Percentiles rank a stretch among this genome's conserved stretches.
phyloP scores from a whole-genome alignment of 768 basidiomycete species.

The Mrakia frigida region DNA sequence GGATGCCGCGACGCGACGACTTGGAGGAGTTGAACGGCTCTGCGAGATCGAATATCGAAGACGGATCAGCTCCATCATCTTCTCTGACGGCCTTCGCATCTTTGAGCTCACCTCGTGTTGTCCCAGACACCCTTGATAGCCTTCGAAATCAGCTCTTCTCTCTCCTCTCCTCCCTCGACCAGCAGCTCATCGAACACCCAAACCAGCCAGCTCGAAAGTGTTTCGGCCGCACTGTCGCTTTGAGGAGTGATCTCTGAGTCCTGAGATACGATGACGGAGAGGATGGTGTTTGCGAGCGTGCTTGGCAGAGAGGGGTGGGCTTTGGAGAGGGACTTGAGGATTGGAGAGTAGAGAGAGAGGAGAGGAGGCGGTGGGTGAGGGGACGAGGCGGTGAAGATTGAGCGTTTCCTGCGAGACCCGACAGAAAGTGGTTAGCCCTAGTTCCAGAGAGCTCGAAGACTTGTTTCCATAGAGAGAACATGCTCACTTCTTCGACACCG shows the following conservation, averaged over 20 bases:
- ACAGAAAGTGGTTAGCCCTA: neutral
- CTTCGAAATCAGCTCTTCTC: neutral
- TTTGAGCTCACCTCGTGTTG: neutral
- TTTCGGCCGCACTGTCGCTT: neutral
- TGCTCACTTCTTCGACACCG: constrained; percentile 72
- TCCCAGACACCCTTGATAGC: constrained; percentile 17
- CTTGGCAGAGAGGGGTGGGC: constrained; percentile 11
- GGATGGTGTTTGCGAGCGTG: neutral
- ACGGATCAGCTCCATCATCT: neutral
- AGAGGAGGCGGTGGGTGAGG: constrained; percentile 15
- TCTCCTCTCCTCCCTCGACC: constrained; percentile 3
- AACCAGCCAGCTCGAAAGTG: constrained; percentile 20
- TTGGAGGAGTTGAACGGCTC: constrained; percentile 8
- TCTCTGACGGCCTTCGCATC: neutral
- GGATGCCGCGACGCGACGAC: constrained; percentile 11
- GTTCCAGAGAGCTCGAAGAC: neutral
- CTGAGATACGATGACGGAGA: neutral
- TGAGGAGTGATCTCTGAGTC: neutral
- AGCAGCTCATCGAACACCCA: constrained; percentile 23
- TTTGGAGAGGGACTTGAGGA: constrained; percentile 14
- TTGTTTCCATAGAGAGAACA: neutral
- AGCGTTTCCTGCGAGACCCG: constrained; percentile 14
- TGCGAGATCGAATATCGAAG: neutral
- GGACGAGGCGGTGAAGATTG: neutral
- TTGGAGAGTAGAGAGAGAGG: constrained; percentile 25